These are phyloP conservation scores for Boletus sp. DNA, from an alignment of 768 basidiomycete genomes.

Conservation along the genomic window DNA sequence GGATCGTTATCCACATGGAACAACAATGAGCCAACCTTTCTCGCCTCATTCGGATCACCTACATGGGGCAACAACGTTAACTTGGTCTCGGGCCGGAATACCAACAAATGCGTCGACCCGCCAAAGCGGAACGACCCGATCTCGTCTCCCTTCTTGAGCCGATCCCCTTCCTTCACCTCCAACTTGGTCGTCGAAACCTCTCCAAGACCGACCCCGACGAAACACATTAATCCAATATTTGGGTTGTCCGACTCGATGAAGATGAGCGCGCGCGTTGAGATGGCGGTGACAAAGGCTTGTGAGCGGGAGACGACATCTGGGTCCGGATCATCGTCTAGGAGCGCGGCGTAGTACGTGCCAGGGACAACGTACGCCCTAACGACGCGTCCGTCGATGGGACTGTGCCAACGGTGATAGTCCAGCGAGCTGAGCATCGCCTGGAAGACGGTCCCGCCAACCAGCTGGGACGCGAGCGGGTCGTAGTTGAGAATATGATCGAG, in stretches of 20 bases:
- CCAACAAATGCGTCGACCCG: not conserved
- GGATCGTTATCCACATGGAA: not conserved
- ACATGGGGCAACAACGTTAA: not conserved
- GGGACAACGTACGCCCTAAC: constrained; percentile 40
- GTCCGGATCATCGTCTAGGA: constrained; percentile 26
- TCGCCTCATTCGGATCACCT: not conserved
- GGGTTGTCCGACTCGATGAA: not conserved
- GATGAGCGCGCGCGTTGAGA: not conserved
- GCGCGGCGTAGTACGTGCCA: constrained; percentile 48
- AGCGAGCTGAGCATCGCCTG: constrained; percentile 56
- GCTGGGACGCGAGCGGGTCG: constrained; percentile 37
- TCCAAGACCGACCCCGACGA: not conserved
- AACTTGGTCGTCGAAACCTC: not conserved
- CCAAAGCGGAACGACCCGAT: not conserved
- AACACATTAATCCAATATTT: not conserved
- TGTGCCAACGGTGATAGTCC: constrained; percentile 64
- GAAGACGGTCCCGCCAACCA: constrained; percentile 50
- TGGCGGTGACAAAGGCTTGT: not conserved
- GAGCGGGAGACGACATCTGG: not conserved
- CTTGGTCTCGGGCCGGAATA: not conserved
- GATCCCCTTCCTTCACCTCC: not conserved
- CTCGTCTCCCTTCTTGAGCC: not conserved
- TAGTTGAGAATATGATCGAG: constrained; percentile 51
- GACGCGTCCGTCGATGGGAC: constrained; percentile 49
- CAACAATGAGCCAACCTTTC: not conserved